phyloP scores from a whole-genome alignment of 768 basidiomycete species.

The Amanita polypyramis region DNA sequence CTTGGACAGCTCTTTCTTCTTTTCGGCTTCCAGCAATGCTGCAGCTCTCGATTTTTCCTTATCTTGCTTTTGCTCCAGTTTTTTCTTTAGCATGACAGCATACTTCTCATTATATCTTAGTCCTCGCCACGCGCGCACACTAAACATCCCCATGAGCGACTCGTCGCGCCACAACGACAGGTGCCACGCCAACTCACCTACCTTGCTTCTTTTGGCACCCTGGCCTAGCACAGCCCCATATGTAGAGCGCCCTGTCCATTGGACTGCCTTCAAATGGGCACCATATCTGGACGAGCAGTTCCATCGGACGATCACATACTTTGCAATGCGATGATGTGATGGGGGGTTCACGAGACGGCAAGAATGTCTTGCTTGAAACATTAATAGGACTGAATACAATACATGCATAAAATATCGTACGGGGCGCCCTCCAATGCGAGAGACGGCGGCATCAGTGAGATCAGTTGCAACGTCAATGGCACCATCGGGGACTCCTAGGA shows the following conservation, averaged over 20 bases:
- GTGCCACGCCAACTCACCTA: constrained; percentile 43
- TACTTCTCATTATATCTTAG: constrained; percentile 64
- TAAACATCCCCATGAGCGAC: constrained; percentile 17
- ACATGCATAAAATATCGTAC: constrained; percentile 59
- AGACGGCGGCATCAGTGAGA: constrained; percentile 68
- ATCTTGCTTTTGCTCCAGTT: constrained; percentile 30
- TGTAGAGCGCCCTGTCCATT: constrained; percentile 76
- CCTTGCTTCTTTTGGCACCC: constrained; percentile 68
- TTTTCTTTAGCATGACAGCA: constrained; percentile 60
- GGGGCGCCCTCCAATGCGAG: constrained; percentile 84
- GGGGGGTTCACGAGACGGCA: constrained; percentile 52
- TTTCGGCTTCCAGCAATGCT: constrained; percentile 19
- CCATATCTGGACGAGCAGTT: constrained; percentile 81
- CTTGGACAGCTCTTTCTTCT: constrained; percentile 21
- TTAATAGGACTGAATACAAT: constrained; percentile 39
- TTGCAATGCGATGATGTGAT: constrained; percentile 61
- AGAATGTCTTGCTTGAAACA: constrained; percentile 54
- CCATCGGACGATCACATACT: constrained; percentile 63
- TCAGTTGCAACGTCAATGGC: constrained; percentile 45
- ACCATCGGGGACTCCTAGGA: constrained; percentile 78
- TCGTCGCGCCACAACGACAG: background rate
- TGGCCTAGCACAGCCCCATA: constrained; percentile 70
- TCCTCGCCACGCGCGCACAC: constrained; percentile 76
- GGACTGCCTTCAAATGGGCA: constrained; percentile 81
- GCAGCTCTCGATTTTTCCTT: constrained; percentile 27